phyloP scores from a whole-genome alignment of 306 rosid species.

The Geum urbanum region DNA sequence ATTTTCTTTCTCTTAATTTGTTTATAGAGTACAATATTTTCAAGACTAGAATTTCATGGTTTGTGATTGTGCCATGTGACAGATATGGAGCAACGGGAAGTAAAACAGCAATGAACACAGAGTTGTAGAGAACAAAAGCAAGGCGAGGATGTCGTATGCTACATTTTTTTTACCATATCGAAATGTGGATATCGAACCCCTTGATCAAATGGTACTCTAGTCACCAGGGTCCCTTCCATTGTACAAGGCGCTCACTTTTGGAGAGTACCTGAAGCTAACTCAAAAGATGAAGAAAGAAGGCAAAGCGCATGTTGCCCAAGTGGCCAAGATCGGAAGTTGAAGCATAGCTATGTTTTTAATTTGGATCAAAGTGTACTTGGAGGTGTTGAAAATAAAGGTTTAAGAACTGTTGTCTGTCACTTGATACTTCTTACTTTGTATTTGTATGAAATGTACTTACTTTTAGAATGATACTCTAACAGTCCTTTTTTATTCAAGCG shows the following conservation, averaged over 20 bases:
- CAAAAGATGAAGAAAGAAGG: slow-evolving; percentile 28
- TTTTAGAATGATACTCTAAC: too few species aligned
- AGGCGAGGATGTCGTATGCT: slow-evolving; percentile 26
- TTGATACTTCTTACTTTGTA: too few species aligned
- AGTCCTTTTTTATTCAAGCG: too few species aligned
- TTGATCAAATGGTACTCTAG: slow-evolving; percentile 27
- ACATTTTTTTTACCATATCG: slow-evolving; percentile 19
- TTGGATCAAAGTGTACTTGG: neutral
- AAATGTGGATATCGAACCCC: slow-evolving; percentile 37
- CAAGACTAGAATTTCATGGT: neutral
- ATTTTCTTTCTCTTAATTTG: neutral
- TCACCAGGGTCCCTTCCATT: slow-evolving; percentile 18
- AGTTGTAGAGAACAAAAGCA: slow-evolving; percentile 31
- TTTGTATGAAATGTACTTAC: too few species aligned
- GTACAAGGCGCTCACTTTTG: slow-evolving; percentile 29
- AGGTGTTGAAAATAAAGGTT: neutral
- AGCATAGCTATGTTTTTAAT: neutral
- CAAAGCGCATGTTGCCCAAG: slow-evolving; percentile 26
- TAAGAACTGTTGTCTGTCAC: too few species aligned
- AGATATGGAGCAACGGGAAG: slow-evolving; percentile 53
- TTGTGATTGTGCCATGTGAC: neutral
- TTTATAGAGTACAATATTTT: neutral
- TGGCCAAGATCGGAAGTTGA: slow-evolving; percentile 7
- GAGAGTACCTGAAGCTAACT: slow-evolving; percentile 33
- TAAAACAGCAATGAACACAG: slow-evolving; percentile 47